These are phyloP conservation scores for Clavispora asparagi DNA, from an alignment of 805 yeast species.

Conservation along the genomic window DNA sequence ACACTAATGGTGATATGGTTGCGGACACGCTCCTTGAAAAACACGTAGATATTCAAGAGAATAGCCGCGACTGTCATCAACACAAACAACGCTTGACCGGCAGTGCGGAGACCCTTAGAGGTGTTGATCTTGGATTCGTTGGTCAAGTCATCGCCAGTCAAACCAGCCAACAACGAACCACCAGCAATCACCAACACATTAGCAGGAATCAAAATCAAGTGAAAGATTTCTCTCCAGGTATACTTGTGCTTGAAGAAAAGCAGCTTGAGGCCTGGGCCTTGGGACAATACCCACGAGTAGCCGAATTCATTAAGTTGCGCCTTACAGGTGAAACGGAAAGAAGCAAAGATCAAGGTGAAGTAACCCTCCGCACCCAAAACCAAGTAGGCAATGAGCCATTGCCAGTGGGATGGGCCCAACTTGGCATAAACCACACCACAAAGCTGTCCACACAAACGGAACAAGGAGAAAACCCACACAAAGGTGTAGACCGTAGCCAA, in stretches of 20 bases:
- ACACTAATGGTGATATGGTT: conserved; percentile 10
- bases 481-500: conserved; percentile 15
- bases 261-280: neutral
- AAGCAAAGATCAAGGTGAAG: conserved; percentile 22
- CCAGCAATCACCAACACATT: conserved; percentile 31
- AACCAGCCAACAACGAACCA: conserved; percentile 24
- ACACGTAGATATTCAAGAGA: conserved; percentile 11
- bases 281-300: conserved; percentile 15
- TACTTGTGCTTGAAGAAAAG: neutral
- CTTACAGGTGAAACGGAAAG: conserved; percentile 18
- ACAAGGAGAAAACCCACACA: conserved; percentile 18
- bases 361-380: conserved; percentile 32
- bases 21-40: conserved; percentile 13
- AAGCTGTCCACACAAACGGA: conserved; percentile 27
- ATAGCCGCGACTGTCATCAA: conserved; percentile 14
- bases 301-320: conserved; percentile 19
- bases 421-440: conserved; percentile 27
- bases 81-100: conserved; percentile 27
- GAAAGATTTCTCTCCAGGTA: conserved; percentile 13
- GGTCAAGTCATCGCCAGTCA: conserved; percentile 9
- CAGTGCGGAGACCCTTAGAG: conserved; percentile 21
- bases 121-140: conserved; percentile 5
- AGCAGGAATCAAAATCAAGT: conserved; percentile 25
- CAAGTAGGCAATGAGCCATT: conserved; percentile 30
- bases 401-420: conserved; percentile 20